Evolutionary conservation across 305 asterid species (phyloP).

Genomic region (Ilex paraguariensis): DNA sequence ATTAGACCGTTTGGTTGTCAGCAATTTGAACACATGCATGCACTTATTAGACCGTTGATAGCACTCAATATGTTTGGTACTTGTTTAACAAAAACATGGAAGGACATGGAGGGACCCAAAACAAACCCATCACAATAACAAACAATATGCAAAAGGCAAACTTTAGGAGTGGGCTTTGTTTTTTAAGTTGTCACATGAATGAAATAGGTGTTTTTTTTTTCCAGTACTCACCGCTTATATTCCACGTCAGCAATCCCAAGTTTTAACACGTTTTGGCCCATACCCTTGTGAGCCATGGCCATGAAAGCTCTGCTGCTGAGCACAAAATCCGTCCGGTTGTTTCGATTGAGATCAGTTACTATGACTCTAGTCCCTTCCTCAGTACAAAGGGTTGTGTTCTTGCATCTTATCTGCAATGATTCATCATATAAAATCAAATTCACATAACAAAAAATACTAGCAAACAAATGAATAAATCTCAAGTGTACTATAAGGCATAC

Average conservation of each 20-base stretch:
- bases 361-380: conserved; percentile 41
- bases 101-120: too few relatives aligned
- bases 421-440: background rate
- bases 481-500: background rate
- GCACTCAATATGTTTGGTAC: too few relatives aligned
- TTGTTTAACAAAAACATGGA: too few relatives aligned
- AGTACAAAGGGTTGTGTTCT: conserved; percentile 37
- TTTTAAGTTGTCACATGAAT: too few relatives aligned
- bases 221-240: conserved; percentile 46
- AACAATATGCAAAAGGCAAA: too few relatives aligned
- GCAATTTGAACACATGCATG: too few relatives aligned
- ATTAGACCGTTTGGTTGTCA: too few relatives aligned
- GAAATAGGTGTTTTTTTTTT: background rate
- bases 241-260: conserved; percentile 58
- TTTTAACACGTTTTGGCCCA: conserved; percentile 33
- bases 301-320: conserved; percentile 58
- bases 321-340: conserved; percentile 59
- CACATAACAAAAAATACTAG: background rate
- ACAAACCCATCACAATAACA: too few relatives aligned
- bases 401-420: conserved; percentile 59
- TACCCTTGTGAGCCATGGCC: conserved; percentile 65
- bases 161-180: too few relatives aligned
- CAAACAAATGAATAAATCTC: too few relatives aligned
- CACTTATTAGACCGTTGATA: too few relatives aligned
- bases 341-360: conserved; percentile 46